Percentiles rank a stretch among this genome's conserved stretches.
Evolutionary conservation across 148 eudicot species (phyloP).

Genomic region (Amaranthus hypochondriacus): DNA sequence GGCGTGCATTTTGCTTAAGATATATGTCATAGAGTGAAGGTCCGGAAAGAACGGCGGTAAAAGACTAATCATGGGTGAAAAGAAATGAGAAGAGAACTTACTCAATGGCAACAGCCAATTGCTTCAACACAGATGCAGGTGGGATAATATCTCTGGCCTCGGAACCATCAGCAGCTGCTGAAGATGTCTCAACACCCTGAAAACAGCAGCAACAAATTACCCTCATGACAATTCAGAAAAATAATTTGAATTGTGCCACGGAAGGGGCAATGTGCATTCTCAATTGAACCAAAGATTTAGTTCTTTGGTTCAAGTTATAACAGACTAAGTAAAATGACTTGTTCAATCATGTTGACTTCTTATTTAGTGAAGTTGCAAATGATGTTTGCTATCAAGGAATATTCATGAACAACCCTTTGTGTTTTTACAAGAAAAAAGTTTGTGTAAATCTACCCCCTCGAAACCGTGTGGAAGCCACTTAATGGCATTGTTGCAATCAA

Average conservation of each 20-base stretch:
- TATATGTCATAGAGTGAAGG: not conserved
- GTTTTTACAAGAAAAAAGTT: no score
- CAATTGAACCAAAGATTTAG: no score
- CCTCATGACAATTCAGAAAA: not conserved
- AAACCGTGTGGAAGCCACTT: no score
- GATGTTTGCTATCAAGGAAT: not conserved
- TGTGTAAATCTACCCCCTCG: no score
- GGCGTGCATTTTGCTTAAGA: not conserved
- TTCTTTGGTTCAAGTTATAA: no score
- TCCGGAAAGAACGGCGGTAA: not conserved
- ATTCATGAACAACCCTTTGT: not conserved
- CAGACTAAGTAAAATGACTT: no score
- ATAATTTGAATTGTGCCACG: not conserved
- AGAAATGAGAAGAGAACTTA: conserved; percentile 36
- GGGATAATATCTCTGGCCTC: conserved; percentile 53
- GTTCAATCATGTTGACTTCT: no score
- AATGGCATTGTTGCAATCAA: not conserved
- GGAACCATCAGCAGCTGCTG: conserved; percentile 26
- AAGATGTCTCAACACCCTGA: conserved; percentile 51
- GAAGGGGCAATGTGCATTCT: no score
- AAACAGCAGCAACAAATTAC: conserved; percentile 11
- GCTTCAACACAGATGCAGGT: conserved; percentile 55
- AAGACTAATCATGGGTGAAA: not conserved
- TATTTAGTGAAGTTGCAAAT: no score
- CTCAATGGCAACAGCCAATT: conserved; percentile 74